These are phyloP conservation scores for Alternaria rosae DNA, from an alignment of 2,329 filamentous ascomycete species.

Conservation along the genomic window DNA sequence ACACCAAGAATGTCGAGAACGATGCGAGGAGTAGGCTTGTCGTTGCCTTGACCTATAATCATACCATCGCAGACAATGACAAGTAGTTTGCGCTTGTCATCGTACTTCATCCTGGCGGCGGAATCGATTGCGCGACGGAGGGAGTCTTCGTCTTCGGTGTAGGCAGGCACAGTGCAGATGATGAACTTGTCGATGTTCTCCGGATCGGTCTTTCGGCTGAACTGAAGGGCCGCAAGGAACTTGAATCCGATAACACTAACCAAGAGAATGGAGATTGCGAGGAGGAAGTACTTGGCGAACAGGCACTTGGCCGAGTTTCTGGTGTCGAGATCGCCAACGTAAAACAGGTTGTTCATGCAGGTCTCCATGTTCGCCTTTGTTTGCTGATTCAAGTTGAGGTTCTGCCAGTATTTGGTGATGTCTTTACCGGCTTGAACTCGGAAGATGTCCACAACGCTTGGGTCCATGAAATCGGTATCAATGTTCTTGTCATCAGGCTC, in stretches of 20 bases:
- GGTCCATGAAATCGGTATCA: constrained; percentile 82
- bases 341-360: constrained; percentile 94
- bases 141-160: constrained; percentile 98
- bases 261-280: constrained; percentile 83
- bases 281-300: constrained; percentile 88
- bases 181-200: constrained; percentile 98
- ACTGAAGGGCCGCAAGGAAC: constrained; percentile 95
- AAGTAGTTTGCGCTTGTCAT: constrained; percentile 96
- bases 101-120: constrained; percentile 91
- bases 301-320: constrained; percentile 83
- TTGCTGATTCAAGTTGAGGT: constrained; percentile 65
- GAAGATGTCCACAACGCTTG: constrained; percentile 77
- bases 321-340: constrained; percentile 89
- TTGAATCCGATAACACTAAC: constrained; percentile 90
- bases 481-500: constrained; percentile 47
- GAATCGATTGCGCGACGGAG: constrained; percentile 97
- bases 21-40: constrained; percentile 92
- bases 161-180: constrained; percentile 96
- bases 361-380: constrained; percentile 74
- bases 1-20: constrained; percentile 97
- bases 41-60: constrained; percentile 99
- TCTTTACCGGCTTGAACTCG: constrained; percentile 77
- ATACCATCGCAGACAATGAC: constrained; percentile 96
- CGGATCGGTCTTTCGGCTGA: constrained; percentile 86
- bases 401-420: constrained; percentile 82